These are phyloP conservation scores for Gossypium trilobum DNA, from an alignment of 441 rosid species.

Conservation along the genomic window DNA sequence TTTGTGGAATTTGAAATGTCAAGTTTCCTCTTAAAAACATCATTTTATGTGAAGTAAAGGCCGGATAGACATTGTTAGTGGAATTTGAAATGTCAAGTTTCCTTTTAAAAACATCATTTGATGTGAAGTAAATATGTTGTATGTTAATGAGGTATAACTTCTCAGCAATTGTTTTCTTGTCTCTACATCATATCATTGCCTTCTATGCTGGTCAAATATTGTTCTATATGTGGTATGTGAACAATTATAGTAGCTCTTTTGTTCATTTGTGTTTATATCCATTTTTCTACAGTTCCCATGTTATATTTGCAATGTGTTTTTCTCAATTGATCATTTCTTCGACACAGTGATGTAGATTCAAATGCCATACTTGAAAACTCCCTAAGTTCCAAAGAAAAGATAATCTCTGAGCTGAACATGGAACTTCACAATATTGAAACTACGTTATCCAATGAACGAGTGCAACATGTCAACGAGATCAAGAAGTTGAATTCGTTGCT, in stretches of 20 bases:
- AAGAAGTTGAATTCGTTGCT: constrained; percentile 66
- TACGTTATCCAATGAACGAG: constrained; percentile 72
- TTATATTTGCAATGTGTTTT: constrained; percentile 9
- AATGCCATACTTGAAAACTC: constrained; percentile 78
- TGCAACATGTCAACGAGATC: constrained; percentile 66
- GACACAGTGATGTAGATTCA: constrained; percentile 71
- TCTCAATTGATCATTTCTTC: constrained; percentile 14
- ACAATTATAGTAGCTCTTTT: background rate
- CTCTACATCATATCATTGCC: background rate
- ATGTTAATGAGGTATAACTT: background rate
- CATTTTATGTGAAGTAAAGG: background rate
- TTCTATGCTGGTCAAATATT: background rate
- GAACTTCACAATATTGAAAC: constrained; percentile 88
- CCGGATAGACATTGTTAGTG: too few species aligned
- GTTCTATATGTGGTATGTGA: background rate
- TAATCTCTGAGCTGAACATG: constrained; percentile 84
- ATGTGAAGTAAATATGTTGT: background rate
- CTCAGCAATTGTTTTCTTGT: background rate
- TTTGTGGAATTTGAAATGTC: background rate
- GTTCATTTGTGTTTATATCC: background rate
- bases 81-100: background rate
- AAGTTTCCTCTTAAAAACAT: background rate
- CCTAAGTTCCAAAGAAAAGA: constrained; percentile 82
- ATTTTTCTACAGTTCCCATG: constrained; percentile 1
- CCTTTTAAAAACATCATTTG: background rate